These are phyloP conservation scores for Apophysomyces ossiformis DNA, from an alignment of 371 early-diverging fungal species.

Conservation along the genomic window DNA sequence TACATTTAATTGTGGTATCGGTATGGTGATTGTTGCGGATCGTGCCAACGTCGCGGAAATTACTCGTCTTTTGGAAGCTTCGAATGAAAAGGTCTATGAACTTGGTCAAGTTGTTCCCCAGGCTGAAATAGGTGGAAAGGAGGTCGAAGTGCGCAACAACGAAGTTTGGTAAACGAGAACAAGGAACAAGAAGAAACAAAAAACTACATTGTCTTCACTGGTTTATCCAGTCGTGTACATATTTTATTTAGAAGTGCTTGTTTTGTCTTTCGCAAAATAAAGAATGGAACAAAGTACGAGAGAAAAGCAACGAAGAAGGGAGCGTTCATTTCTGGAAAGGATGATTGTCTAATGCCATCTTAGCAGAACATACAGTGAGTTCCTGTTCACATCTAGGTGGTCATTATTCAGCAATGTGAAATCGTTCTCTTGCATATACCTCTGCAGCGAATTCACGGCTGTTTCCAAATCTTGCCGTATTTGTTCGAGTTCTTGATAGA, in stretches of 20 bases:
- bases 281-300: constrained; percentile 10
- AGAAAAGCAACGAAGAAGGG: background rate
- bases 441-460: too few species aligned
- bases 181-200: constrained; percentile 11
- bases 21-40: constrained; percentile 93
- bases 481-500: too few species aligned
- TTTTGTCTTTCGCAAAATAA: background rate
- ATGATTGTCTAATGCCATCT: too few species aligned
- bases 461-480: too few species aligned
- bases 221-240: constrained; percentile 3
- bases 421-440: too few species aligned
- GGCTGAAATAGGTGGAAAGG: constrained; percentile 59
- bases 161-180: constrained; percentile 41
- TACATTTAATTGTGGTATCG: constrained; percentile 98
- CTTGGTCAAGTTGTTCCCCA: constrained; percentile 68
- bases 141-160: constrained; percentile 63
- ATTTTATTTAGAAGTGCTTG: background rate
- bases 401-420: too few species aligned
- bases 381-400: too few species aligned
- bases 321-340: too few species aligned
- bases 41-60: constrained; percentile 66
- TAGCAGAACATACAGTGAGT: too few species aligned
- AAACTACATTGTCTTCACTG: constrained; percentile 7
- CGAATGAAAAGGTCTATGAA: constrained; percentile 66
- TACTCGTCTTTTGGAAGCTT: constrained; percentile 57